phyloP scores from a whole-genome alignment of 257 asterid species.

The Solanum peruvianum region DNA sequence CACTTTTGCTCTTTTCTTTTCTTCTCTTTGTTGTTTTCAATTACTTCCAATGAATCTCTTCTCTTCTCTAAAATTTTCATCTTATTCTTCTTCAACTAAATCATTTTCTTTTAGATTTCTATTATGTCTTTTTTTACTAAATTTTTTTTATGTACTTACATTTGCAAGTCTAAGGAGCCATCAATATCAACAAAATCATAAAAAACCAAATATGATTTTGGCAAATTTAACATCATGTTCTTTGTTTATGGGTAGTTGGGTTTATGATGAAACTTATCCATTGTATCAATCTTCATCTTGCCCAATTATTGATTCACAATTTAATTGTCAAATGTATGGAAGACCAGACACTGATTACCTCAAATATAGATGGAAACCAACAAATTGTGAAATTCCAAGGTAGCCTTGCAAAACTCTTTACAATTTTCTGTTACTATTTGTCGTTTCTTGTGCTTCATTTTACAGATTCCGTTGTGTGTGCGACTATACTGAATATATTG shows the following conservation, averaged over 20 bases:
- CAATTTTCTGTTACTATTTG: background rate
- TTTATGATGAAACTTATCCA: conserved; percentile 57
- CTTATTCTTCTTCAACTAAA: conserved; percentile 22
- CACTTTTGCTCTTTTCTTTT: background rate
- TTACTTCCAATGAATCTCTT: background rate
- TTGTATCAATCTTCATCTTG: conserved; percentile 55
- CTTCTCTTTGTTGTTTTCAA: background rate
- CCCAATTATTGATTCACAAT: conserved; percentile 58
- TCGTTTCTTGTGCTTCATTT: background rate
- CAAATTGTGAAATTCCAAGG: conserved; percentile 71
- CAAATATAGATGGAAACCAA: conserved; percentile 81
- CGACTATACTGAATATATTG: no score
- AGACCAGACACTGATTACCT: conserved; percentile 85
- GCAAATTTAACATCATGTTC: conserved; percentile 46
- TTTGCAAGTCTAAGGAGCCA: conserved; percentile 25
- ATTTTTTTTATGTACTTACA: conserved; percentile 10
- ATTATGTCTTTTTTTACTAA: conserved; percentile 16
- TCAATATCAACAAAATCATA: conserved; percentile 7
- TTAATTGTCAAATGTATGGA: conserved; percentile 73
- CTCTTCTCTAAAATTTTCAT: background rate
- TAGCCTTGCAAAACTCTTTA: background rate
- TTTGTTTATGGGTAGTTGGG: conserved; percentile 76
- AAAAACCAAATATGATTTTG: conserved; percentile 23
- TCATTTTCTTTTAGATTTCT: conserved; percentile 6
- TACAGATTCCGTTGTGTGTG: accelerated